Evolutionary conservation across 768 basidiomycete species (phyloP).

Genomic region (Leccinum longicurvipes): DNA sequence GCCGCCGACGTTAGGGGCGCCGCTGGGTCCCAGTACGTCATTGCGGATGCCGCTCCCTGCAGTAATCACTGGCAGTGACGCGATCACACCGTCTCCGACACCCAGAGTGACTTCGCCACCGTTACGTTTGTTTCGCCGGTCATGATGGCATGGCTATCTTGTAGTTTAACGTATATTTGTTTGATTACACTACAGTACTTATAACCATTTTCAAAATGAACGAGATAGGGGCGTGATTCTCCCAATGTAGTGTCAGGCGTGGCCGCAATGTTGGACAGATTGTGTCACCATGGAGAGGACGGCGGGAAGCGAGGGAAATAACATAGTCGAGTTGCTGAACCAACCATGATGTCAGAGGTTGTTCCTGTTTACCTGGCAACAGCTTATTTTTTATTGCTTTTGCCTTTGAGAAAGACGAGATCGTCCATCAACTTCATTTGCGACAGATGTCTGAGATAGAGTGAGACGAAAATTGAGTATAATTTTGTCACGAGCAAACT

Average conservation of each 20-base stretch:
- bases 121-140: slow-evolving; percentile 4
- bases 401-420: neutral
- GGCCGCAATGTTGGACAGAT: neutral
- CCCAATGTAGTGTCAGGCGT: neutral
- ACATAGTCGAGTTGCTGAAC: neutral
- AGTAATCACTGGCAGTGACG: slow-evolving; percentile 41
- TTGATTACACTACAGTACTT: neutral
- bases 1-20: slow-evolving; percentile 49
- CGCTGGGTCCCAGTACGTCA: slow-evolving; percentile 37
- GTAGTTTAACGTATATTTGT: neutral
- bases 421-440: neutral
- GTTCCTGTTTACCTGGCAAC: neutral
- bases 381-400: neutral
- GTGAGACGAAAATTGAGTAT: neutral
- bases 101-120: slow-evolving; percentile 22
- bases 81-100: slow-evolving; percentile 45
- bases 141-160: neutral
- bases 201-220: neutral
- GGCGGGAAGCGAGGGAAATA: too few relatives aligned
- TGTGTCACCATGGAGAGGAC: neutral
- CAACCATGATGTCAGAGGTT: neutral
- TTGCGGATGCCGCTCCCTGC: slow-evolving; percentile 36
- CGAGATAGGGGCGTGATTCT: neutral
- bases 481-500: neutral
- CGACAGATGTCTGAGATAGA: too few relatives aligned